These are phyloP conservation scores for Nakaseomyces uthaithaninus DNA, from an alignment of 1,139 yeast genomes.

Conservation along the genomic window DNA sequence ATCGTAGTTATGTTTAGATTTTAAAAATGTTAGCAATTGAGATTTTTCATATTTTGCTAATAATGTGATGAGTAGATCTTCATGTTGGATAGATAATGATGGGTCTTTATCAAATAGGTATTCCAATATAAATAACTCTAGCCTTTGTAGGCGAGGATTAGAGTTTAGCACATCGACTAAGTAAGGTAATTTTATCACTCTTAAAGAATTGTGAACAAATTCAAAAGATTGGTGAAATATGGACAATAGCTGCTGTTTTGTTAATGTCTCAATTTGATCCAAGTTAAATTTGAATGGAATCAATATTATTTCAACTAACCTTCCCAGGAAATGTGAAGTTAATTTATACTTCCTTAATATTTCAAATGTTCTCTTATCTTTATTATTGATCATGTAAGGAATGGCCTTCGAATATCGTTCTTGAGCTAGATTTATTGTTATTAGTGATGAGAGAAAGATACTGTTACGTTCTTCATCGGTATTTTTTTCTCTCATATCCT, in stretches of 20 bases:
- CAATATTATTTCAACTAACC: slow-evolving; percentile 47
- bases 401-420: slow-evolving; percentile 55
- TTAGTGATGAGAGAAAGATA: background rate
- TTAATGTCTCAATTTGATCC: background rate
- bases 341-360: slow-evolving; percentile 58
- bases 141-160: background rate
- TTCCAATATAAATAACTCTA: slow-evolving; percentile 37
- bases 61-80: slow-evolving; percentile 56
- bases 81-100: slow-evolving; percentile 46
- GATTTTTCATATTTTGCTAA: slow-evolving; percentile 50
- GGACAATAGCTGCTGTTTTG: slow-evolving; percentile 31
- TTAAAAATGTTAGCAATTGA: slow-evolving; percentile 49
- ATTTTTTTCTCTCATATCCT: slow-evolving; percentile 31
- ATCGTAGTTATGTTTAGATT: slow-evolving; percentile 46
- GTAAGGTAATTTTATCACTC: background rate
- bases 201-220: slow-evolving; percentile 27
- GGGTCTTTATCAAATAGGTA: slow-evolving; percentile 48
- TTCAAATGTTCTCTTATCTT: slow-evolving; percentile 48
- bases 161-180: background rate
- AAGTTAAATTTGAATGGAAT: slow-evolving; percentile 30
- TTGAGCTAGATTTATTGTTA: background rate
- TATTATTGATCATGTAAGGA: slow-evolving; percentile 47
- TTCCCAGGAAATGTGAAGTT: slow-evolving; percentile 41
- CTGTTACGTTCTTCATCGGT: background rate
- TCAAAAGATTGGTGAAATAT: slow-evolving; percentile 42